Evolutionary conservation across 768 basidiomycete genomes (phyloP).

Genomic region (Lentinula sp.): DNA sequence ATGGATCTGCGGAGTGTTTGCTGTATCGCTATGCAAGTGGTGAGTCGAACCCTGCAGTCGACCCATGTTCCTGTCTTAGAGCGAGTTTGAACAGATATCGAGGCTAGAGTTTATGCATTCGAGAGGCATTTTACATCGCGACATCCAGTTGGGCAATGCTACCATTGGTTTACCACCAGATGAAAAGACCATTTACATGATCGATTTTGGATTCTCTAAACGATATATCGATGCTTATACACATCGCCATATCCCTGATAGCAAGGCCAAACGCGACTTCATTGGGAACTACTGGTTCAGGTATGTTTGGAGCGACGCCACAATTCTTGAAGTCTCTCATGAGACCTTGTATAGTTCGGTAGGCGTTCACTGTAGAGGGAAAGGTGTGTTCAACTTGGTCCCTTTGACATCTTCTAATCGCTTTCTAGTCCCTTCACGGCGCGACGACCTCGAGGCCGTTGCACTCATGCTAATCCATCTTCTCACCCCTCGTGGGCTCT

Average conservation of each 20-base stretch:
- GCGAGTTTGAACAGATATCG: constrained; percentile 41
- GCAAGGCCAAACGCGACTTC: constrained; percentile 62
- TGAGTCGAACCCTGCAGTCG: constrained; percentile 25
- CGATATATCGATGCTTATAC: constrained; percentile 64
- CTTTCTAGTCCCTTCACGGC: constrained; percentile 61
- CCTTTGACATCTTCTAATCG: neutral
- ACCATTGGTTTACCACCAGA: constrained; percentile 57
- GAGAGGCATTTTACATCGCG: constrained; percentile 68
- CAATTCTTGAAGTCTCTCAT: neutral
- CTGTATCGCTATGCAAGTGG: constrained; percentile 72
- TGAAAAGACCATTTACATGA: constrained; percentile 66
- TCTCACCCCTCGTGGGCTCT: constrained; percentile 66
- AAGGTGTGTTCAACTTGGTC: constrained; percentile 36
- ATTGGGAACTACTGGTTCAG: constrained; percentile 86
- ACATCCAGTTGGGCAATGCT: constrained; percentile 77
- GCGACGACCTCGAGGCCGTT: constrained; percentile 74
- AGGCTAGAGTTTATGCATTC: constrained; percentile 74
- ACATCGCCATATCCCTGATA: constrained; percentile 66
- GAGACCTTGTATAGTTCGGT: constrained; percentile 39
- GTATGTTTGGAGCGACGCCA: constrained; percentile 18
- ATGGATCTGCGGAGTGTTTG: constrained; percentile 73
- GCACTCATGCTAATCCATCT: constrained; percentile 80
- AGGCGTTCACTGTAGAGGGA: constrained; percentile 70
- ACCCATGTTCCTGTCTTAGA: neutral
- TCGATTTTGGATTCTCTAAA: constrained; percentile 83